Percentiles rank a stretch among this genome's conserved stretches.
Conservation (phyloP, 495 filamentous ascomycete species). For the Aspergillus coremiiformis region DNA sequence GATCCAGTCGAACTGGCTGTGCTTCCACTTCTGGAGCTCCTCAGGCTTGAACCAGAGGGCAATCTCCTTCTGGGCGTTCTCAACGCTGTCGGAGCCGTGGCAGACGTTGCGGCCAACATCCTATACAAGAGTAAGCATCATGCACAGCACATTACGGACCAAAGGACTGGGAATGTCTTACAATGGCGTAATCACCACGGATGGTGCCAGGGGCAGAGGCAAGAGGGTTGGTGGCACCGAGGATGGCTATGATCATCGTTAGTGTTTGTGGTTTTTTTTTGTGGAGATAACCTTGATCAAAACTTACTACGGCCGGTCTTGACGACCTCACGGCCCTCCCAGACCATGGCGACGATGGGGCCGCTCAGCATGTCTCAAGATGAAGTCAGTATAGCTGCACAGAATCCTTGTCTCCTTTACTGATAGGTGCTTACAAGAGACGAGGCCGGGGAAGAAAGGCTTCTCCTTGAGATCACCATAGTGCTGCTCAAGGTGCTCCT, state of each 20-base stretch:
- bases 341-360: slow-evolving; percentile 97
- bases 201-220: slow-evolving; percentile 93
- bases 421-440: slow-evolving; percentile 59
- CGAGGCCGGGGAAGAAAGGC: slow-evolving; percentile 92
- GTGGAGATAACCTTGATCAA: neutral
- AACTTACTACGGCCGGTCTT: slow-evolving; percentile 87
- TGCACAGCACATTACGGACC: neutral
- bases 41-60: slow-evolving; percentile 88
- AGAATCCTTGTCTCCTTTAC: neutral
- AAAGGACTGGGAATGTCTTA: slow-evolving; percentile 22
- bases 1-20: slow-evolving; percentile 77
- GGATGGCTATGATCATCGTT: slow-evolving; percentile 50
- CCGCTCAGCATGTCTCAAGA: slow-evolving; percentile 86
- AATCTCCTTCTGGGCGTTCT: slow-evolving; percentile 99
- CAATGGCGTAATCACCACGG: slow-evolving; percentile 75
- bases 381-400: slow-evolving; percentile 4
- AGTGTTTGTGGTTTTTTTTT: neutral
- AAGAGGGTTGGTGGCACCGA: slow-evolving; percentile 97
- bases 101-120: slow-evolving; percentile 98
- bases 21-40: slow-evolving; percentile 76
- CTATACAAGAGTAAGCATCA: slow-evolving; percentile 26
- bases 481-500: slow-evolving; percentile 95
- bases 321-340: slow-evolving; percentile 94
- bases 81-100: slow-evolving; percentile 97
- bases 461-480: slow-evolving; percentile 87